Evolutionary conservation across 1,284 basidiomycete genomes (phyloP), one percentile per base, ranked within the genome.

Genomic region (Fomes fomentarius): DNA sequence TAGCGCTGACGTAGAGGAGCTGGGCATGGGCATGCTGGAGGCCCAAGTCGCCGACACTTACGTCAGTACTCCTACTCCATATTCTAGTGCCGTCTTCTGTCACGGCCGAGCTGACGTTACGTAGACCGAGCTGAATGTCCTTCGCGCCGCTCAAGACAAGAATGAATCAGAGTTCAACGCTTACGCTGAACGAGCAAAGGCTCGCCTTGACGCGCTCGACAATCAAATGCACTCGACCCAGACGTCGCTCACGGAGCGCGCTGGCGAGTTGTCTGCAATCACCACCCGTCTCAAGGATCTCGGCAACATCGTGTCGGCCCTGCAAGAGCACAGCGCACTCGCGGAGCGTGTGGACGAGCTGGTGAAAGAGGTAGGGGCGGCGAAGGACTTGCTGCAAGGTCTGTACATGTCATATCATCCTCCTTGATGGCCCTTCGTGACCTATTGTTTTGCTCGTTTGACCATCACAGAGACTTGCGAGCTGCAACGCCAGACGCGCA

Each of bases 401-500:
- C 2, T 25, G 54, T 51, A 7, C 30, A n/a, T n/a, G n/a, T n/a
- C n/a, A n/a, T n/a, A n/a, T n/a, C n/a, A n/a, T n/a, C n/a, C n/a
- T n/a, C n/a, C n/a, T n/a, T n/a, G n/a, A n/a, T n/a, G n/a, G n/a
- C n/a, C n/a, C n/a, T n/a, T n/a, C n/a, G n/a, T n/a, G n/a, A n/a
- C 19, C 17, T 34, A n/a, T 22, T 17, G 11, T 21, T 12, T 34
- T 40, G 3, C 1, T 15, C 22, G 8, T 39, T 3, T 42, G 42
- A 17, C 33, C 11, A 17, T n/a, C 7, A 14, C 53, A 74, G 74
- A 72, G 47, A 67, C 76, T 57, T 71, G 63, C 43, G 50, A 47
- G 4, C 33, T 76, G 39, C 74, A 70, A 5, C 66, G 70, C 37
- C 64, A 71, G 28, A 60, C 66, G 4, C 68, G 70, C 22, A 63